A percentile compares a stretch with the other conserved stretches of the same genome.
Evolutionary conservation across 176 grass and related monocot species (phyloP).

Genomic region (Oryza longistaminata): DNA sequence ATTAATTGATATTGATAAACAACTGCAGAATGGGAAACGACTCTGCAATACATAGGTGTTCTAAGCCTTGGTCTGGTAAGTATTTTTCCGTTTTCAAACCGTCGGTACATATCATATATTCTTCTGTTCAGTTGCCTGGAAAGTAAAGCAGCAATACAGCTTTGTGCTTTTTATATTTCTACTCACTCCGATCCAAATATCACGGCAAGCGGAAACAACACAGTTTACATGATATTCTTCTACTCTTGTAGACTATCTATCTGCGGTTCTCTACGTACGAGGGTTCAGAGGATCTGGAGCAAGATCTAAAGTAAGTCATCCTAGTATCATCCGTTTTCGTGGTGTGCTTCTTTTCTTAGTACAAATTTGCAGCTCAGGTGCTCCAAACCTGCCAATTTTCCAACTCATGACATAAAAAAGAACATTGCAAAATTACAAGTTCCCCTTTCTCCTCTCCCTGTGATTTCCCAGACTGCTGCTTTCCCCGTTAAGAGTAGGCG

Average conservation of each 20-base stretch:
- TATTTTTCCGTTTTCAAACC: neutral
- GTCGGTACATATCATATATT: neutral
- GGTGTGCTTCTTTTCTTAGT: neutral
- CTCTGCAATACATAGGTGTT: conserved; percentile 76
- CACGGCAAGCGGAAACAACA: neutral
- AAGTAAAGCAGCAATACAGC: neutral
- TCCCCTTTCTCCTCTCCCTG: neutral
- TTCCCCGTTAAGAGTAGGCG: conserved; percentile 61
- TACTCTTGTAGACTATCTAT: conserved; percentile 64
- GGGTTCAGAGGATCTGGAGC: conserved; percentile 60
- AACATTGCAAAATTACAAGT: neutral
- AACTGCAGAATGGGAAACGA: conserved; percentile 82
- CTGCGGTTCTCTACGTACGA: conserved; percentile 62
- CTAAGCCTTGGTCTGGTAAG: conserved; percentile 80
- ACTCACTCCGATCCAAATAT: neutral
- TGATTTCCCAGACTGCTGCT: conserved; percentile 56
- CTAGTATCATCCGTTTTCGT: neutral
- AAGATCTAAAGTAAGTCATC: conserved; percentile 72
- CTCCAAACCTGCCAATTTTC: neutral
- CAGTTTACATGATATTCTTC: conserved; percentile 28
- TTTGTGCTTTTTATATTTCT: neutral
- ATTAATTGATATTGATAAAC: conserved; percentile 7
- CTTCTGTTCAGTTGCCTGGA: neutral
- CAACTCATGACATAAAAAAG: neutral
- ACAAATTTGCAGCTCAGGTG: neutral